Conservation (phyloP, 1,284 basidiomycete genomes). For the Irpex rosettiformis region DNA sequence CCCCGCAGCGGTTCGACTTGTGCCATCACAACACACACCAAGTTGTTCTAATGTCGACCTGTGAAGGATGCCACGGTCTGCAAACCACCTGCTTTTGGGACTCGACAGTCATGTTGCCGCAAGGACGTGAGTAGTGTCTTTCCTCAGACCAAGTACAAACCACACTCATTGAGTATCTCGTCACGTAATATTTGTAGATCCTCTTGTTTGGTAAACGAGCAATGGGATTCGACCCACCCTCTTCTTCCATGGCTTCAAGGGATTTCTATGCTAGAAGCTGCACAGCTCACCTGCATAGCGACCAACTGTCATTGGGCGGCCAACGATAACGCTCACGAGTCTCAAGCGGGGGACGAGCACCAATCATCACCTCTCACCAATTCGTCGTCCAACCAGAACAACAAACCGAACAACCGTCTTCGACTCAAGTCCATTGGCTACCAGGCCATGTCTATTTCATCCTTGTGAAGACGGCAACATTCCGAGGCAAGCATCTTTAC, state of each 20-base stretch:
- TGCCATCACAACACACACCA: no score
- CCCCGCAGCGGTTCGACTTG: no score
- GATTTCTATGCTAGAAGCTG: conserved; percentile 1
- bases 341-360: neutral
- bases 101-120: neutral
- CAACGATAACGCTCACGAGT: neutral
- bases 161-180: neutral
- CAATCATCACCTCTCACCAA: neutral
- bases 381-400: neutral
- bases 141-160: neutral
- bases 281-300: neutral
- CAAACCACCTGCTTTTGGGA: no score
- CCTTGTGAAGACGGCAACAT: neutral
- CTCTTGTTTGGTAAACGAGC: neutral
- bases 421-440: neutral
- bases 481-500: neutral
- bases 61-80: no score
- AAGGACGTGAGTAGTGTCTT: neutral
- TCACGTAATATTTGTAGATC: conserved; percentile 3
- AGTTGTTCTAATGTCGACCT: no score
- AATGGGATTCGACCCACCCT: neutral
- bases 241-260: neutral
- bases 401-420: neutral
- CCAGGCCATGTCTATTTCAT: neutral
- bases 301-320: conserved; percentile 1